Evolutionary conservation across 1,139 yeast species (phyloP), one percentile per base, ranked within the genome.

Genomic region (Petasospora fabianii): DNA sequence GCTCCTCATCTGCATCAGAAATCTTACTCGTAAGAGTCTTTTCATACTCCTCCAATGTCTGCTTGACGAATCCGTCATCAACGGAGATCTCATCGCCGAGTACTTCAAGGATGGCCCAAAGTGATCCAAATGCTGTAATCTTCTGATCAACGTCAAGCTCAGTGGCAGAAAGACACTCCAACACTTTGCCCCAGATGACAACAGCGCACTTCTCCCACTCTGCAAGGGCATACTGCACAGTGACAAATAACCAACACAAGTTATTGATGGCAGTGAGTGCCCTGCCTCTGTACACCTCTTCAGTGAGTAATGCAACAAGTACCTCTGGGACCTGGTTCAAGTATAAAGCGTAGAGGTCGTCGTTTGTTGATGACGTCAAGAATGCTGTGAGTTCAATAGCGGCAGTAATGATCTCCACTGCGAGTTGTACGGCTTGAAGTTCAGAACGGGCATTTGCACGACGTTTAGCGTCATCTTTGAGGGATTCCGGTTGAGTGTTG

Each of bases 321-420:
- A 59, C 60, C 13, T 66, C 58, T 4, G 80, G 76, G 32, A 68
- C 60, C 1, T 66, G 58, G 3, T 54, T 49, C 3, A 61, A 56
- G 24, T 72, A 50, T 4, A 69, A 51, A 2, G 62, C 50, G 1
- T 58, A 41, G 3, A 63, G 45, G 14, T 61, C 45, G 3, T 60
- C 62, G 3, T 11, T n/a, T n/a, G n/a, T n/a, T n/a, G n/a, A n/a
- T n/a, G n/a, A n/a, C n/a, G 37, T 32, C 4, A 39, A 35, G 27
- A 41, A 41, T 5, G 68, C 68, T 38, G 80, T 57, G 13, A 68
- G 62, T 51, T 90, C 97, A 51, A 85, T 74, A 7, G 81, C 66
- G 1, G 92, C 81, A 1, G 96, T 79, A 24, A 85, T 67, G 27
- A 90, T 61, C 56, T 90, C 97, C 28, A 88, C 64, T 0, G 84